phyloP scores from a whole-genome alignment of 2,329 filamentous ascomycete species.

The Claviceps purpurea region DNA sequence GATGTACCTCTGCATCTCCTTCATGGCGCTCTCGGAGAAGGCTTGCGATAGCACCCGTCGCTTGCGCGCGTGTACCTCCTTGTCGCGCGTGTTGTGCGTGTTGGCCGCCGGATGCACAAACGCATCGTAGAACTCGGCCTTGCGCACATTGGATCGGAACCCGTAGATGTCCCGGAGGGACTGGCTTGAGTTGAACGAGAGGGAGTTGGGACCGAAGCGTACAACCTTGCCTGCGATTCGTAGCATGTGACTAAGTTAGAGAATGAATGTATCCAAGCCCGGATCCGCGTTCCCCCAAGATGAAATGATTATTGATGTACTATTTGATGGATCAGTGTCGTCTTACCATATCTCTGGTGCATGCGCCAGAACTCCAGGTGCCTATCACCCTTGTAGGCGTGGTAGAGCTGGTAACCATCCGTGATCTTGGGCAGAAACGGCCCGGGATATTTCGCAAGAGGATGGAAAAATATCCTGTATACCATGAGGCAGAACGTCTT shows the following conservation, averaged over 20 bases:
- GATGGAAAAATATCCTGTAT: conserved; percentile 51
- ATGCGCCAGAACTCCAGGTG: conserved; percentile 60
- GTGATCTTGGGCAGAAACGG: conserved; percentile 50
- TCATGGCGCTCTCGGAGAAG: conserved; percentile 53
- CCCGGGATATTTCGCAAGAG: conserved; percentile 50
- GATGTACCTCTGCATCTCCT: conserved; percentile 55
- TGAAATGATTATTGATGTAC: too few species aligned
- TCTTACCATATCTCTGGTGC: conserved; percentile 56
- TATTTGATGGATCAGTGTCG: too few species aligned
- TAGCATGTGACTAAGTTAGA: too few species aligned
- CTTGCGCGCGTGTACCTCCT: conserved; percentile 55
- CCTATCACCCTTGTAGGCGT: conserved; percentile 60
- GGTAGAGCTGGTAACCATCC: conserved; percentile 54
- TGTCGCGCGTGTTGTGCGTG: conserved; percentile 60
- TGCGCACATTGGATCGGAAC: conserved; percentile 48
- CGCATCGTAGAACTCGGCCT: conserved; percentile 60
- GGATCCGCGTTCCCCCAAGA: too few species aligned
- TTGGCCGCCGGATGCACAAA: conserved; percentile 60
- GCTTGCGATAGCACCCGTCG: conserved; percentile 58
- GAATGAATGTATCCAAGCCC: too few species aligned
- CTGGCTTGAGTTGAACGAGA: conserved; percentile 62
- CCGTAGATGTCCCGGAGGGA: conserved; percentile 56
- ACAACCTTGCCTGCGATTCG: conserved; percentile 41
- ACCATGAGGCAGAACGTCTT: conserved; percentile 32
- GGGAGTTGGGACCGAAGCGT: conserved; percentile 64